These are phyloP conservation scores for Eimeria falciformis DNA, from an alignment of 169 alveolate genomes.

Conservation along the genomic window DNA sequence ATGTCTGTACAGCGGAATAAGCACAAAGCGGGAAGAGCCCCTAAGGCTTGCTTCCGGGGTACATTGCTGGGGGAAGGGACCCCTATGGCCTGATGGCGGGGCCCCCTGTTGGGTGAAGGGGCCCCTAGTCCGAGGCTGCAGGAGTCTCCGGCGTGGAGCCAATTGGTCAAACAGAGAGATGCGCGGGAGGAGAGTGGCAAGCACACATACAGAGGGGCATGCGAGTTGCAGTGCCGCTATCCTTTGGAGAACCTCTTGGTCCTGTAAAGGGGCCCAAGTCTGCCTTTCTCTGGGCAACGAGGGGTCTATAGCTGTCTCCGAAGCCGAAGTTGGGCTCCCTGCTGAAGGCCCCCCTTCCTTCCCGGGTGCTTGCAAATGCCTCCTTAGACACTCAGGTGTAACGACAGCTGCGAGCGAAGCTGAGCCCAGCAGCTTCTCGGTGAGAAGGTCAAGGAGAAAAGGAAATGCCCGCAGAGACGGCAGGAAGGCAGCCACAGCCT, in stretches of 20 bases:
- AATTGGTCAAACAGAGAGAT: neutral
- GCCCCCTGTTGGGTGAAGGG: neutral
- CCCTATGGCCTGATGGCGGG: neutral
- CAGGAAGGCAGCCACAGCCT: neutral
- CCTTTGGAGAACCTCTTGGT: neutral
- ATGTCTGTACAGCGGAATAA: neutral
- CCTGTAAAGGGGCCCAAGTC: neutral
- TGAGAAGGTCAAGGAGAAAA: neutral
- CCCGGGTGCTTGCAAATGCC: neutral
- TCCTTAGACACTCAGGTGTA: neutral
- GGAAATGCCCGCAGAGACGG: neutral
- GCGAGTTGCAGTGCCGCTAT: neutral
- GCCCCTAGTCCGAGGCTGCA: neutral
- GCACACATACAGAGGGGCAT: neutral
- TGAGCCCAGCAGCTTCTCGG: neutral
- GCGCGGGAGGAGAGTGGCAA: neutral
- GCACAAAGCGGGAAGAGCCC: neutral
- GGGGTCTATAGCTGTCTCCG: too few relatives aligned
- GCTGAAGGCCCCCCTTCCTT: neutral
- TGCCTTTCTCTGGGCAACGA: neutral
- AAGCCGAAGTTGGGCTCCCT: neutral
- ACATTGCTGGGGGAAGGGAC: neutral
- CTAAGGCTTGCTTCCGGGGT: slow-evolving; percentile 10
- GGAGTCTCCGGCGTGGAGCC: neutral
- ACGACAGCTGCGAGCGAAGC: neutral